phyloP scores from a whole-genome alignment of 73 alveolate genomes.

The Paramecium sexaurelia region DNA sequence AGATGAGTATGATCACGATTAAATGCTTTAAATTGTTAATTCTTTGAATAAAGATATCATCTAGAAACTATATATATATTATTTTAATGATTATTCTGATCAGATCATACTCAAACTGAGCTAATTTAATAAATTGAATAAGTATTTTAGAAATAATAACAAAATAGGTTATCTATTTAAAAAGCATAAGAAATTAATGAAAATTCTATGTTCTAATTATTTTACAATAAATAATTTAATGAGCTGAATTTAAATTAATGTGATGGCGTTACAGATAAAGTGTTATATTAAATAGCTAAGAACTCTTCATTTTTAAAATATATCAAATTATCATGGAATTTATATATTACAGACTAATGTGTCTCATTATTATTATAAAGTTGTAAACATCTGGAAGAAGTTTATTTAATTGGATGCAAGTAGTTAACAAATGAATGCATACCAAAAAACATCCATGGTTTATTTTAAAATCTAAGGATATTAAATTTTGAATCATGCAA shows the following conservation, averaged over 20 bases:
- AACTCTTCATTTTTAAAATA: not conserved
- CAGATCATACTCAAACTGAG: not conserved
- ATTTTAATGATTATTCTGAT: not conserved
- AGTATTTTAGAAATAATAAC: not conserved
- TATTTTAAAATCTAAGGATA: not conserved
- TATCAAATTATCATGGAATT: not conserved
- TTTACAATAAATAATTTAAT: not conserved
- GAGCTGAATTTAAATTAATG: not conserved
- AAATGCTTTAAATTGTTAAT: not conserved
- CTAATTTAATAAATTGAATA: not conserved
- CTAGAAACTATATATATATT: not conserved
- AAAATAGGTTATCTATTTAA: not conserved
- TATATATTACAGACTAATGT: not conserved
- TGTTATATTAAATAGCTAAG: not conserved
- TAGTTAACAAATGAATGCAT: not conserved
- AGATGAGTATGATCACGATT: not conserved
- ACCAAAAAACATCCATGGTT: not conserved
- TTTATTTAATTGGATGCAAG: conserved; percentile 6
- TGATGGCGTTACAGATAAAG: not conserved
- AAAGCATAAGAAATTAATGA: not conserved
- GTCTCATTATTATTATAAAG: not conserved
- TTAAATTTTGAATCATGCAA: not conserved
- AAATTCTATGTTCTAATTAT: not conserved
- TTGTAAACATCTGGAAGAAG: not conserved
- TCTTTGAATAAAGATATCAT: not conserved